A percentile compares a stretch with the other conserved stretches of the same genome.
phyloP scores from a whole-genome alignment of 2,329 filamentous ascomycete species.

The Coleophoma crateriformis region DNA sequence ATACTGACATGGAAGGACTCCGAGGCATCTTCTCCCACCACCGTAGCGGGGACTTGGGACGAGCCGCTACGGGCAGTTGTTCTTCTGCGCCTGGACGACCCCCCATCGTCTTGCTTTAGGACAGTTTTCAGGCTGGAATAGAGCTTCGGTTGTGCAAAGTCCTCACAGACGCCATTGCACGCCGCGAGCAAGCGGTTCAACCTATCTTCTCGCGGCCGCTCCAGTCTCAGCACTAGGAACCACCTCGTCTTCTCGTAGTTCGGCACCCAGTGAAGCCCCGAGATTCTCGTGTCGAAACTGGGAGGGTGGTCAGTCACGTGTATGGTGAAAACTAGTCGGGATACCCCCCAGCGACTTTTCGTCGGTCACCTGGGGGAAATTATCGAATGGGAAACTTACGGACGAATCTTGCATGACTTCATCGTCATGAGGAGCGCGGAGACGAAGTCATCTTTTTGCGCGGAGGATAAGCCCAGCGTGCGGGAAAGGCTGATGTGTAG shows the following conservation, averaged over 20 bases:
- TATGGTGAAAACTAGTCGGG: not conserved
- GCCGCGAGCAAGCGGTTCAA: constrained; percentile 57
- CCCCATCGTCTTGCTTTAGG: constrained; percentile 1
- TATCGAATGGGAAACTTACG: constrained; percentile 30
- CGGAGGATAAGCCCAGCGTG: constrained; percentile 67
- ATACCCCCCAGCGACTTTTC: not conserved
- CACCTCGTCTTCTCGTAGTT: constrained; percentile 67
- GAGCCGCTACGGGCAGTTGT: too few species aligned
- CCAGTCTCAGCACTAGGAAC: constrained; percentile 74
- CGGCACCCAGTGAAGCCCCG: constrained; percentile 55
- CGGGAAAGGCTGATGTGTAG: constrained; percentile 89
- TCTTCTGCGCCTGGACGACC: not conserved
- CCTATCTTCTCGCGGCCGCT: constrained; percentile 39
- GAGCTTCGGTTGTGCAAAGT: constrained; percentile 62
- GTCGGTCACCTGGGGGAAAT: not conserved
- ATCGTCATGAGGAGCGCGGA: constrained; percentile 43
- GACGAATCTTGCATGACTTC: constrained; percentile 31
- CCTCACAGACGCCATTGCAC: constrained; percentile 58
- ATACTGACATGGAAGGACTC: constrained; percentile 81
- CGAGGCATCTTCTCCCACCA: constrained; percentile 33
- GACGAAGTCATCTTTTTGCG: constrained; percentile 66
- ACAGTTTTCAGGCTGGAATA: constrained; percentile 43
- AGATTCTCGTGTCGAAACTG: constrained; percentile 25
- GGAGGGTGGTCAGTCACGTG: constrained; percentile 10
- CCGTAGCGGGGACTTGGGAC: not conserved